phyloP scores from a whole-genome alignment of 108 stramenopile genomes.

The Skeletonema grethae region DNA sequence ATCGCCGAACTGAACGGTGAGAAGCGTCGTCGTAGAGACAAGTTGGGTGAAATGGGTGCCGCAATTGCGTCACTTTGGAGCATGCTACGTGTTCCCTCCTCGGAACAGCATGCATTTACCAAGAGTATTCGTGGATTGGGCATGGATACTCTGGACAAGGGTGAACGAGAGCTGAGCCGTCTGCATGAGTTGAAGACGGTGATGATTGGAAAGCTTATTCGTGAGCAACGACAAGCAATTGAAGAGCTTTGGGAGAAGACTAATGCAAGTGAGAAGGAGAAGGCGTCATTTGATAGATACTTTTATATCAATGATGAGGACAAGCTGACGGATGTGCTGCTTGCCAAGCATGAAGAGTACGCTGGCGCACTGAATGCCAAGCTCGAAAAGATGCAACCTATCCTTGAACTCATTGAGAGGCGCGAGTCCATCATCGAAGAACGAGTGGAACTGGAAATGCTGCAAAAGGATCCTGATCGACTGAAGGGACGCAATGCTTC shows the following conservation, averaged over 20 bases:
- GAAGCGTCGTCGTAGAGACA: conserved; percentile 63
- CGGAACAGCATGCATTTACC: conserved; percentile 86
- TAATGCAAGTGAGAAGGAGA: conserved; percentile 58
- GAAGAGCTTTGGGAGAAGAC: conserved; percentile 86
- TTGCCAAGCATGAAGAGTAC: conserved; percentile 84
- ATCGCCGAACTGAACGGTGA: conserved; percentile 79
- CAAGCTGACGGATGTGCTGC: conserved; percentile 75
- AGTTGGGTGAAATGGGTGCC: conserved; percentile 85
- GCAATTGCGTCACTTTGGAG: conserved; percentile 90
- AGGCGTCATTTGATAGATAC: conserved; percentile 62
- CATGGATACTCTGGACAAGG: conserved; percentile 87
- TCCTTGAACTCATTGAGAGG: conserved; percentile 82
- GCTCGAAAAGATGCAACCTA: conserved; percentile 84
- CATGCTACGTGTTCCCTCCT: conserved; percentile 81
- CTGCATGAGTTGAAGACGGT: conserved; percentile 73
- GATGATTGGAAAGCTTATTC: conserved; percentile 87
- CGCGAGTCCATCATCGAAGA: conserved; percentile 84
- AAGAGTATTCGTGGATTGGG: conserved; percentile 86
- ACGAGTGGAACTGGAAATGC: conserved; percentile 75
- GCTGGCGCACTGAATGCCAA: conserved; percentile 57
- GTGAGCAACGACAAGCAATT: conserved; percentile 76
- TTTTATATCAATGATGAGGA: conserved; percentile 69
- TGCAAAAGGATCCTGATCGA: conserved; percentile 88
- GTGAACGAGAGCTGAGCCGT: conserved; percentile 76
- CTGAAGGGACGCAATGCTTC: conserved; percentile 86